A percentile compares a stretch with the other conserved stretches of the same genome.
Evolutionary conservation across 768 basidiomycete genomes (phyloP).

Genomic region (Mycena epipterygia): DNA sequence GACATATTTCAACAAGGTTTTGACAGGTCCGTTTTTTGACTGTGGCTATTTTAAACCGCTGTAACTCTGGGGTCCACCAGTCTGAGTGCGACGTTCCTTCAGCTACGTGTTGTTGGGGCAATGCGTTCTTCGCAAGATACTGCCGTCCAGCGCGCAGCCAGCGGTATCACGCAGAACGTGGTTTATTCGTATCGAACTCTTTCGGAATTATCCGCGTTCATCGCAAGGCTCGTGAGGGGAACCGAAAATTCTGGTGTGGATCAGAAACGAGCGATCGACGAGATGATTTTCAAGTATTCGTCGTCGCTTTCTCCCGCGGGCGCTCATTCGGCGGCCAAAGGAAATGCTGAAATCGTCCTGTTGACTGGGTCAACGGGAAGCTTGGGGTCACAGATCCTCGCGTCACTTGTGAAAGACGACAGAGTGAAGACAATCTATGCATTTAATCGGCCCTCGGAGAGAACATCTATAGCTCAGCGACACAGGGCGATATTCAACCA

Average conservation of each 20-base stretch:
- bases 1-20: constrained; percentile 51
- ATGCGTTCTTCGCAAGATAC: neutral
- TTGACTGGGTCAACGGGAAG: constrained; percentile 48
- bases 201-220: constrained; percentile 16
- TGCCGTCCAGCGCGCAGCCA: neutral
- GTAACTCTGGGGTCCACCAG: constrained; percentile 28
- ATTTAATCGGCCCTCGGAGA: constrained; percentile 40
- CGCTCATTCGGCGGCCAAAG: neutral
- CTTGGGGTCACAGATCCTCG: constrained; percentile 42
- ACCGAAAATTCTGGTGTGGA: constrained; percentile 34
- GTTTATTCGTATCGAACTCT: neutral
- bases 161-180: neutral
- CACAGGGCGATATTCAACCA: constrained; percentile 36
- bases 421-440: constrained; percentile 58
- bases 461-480: constrained; percentile 12
- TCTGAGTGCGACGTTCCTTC: constrained; percentile 45
- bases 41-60: neutral
- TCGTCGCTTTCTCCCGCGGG: neutral
- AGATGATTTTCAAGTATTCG: neutral
- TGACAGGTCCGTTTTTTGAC: constrained; percentile 42
- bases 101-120: neutral
- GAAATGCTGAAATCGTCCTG: neutral
- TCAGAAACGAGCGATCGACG: neutral
- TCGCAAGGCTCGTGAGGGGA: neutral
- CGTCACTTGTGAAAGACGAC: constrained; percentile 41